These are phyloP conservation scores for Trametes villosa DNA, from an alignment of 768 basidiomycete genomes.

Conservation along the genomic window DNA sequence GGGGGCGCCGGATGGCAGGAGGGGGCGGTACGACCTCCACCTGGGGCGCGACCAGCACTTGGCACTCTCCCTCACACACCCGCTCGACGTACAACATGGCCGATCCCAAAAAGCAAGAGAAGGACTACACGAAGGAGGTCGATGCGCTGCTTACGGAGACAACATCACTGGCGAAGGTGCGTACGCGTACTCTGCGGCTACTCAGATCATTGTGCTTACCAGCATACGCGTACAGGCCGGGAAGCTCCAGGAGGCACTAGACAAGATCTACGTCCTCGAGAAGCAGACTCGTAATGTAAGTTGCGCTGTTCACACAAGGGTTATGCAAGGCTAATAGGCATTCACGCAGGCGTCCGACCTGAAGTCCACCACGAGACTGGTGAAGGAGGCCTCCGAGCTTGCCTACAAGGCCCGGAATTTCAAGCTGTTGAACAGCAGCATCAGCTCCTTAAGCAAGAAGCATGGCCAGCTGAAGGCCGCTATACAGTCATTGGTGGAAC, in stretches of 20 bases:
- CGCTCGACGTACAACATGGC: slow-evolving; percentile 61
- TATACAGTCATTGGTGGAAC: slow-evolving; percentile 91
- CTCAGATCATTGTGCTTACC: slow-evolving; percentile 18
- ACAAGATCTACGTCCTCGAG: slow-evolving; percentile 87
- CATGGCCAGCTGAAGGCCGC: slow-evolving; percentile 95
- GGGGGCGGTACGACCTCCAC: slow-evolving; percentile 24
- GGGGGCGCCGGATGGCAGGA: slow-evolving; percentile 12
- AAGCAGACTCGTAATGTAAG: slow-evolving; percentile 95
- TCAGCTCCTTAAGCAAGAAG: slow-evolving; percentile 83
- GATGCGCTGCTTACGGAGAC: slow-evolving; percentile 73
- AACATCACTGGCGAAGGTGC: slow-evolving; percentile 70
- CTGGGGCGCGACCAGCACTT: slow-evolving; percentile 35
- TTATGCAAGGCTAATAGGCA: not conserved
- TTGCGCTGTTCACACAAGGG: slow-evolving; percentile 15
- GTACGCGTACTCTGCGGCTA: slow-evolving; percentile 22
- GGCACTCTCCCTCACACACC: slow-evolving; percentile 28
- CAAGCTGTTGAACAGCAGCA: slow-evolving; percentile 67
- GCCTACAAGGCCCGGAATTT: slow-evolving; percentile 75
- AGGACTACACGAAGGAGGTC: slow-evolving; percentile 86
- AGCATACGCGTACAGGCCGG: slow-evolving; percentile 57
- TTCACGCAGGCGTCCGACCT: slow-evolving; percentile 83
- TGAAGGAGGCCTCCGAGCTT: slow-evolving; percentile 71
- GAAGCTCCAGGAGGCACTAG: slow-evolving; percentile 82
- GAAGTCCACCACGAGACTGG: slow-evolving; percentile 86
- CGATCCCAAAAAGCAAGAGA: slow-evolving; percentile 83